These are phyloP conservation scores for Penicillium goetzii DNA, from an alignment of 495 filamentous ascomycete species.

Conservation along the genomic window DNA sequence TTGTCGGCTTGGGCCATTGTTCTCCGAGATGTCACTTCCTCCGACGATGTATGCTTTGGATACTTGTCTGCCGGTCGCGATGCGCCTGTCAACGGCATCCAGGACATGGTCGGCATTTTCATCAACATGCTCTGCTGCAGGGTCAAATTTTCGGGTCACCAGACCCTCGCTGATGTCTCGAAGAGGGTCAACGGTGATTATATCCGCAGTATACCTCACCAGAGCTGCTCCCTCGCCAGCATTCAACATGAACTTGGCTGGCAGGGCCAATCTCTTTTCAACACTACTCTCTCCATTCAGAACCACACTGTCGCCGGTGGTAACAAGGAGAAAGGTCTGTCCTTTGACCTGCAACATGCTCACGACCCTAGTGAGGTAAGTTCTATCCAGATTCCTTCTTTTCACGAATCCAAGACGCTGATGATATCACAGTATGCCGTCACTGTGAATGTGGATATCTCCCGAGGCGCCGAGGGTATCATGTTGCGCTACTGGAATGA, in stretches of 20 bases:
- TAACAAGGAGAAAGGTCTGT: constrained; percentile 39
- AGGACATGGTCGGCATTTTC: constrained; percentile 58
- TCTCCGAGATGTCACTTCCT: constrained; percentile 53
- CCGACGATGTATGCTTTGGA: constrained; percentile 63
- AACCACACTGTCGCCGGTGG: constrained; percentile 44
- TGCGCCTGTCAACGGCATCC: constrained; percentile 52
- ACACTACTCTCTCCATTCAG: constrained; percentile 61
- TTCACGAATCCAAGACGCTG: neutral
- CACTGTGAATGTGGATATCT: constrained; percentile 53
- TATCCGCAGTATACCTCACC: constrained; percentile 51
- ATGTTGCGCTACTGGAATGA: constrained; percentile 55
- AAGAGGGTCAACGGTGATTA: constrained; percentile 53
- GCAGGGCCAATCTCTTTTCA: constrained; percentile 56
- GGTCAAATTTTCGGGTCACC: constrained; percentile 39
- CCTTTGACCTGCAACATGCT: constrained; percentile 44
- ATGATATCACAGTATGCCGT: constrained; percentile 40
- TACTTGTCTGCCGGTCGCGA: constrained; percentile 55
- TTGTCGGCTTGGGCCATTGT: constrained; percentile 62
- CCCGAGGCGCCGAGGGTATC: constrained; percentile 48
- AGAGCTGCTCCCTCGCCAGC: constrained; percentile 56
- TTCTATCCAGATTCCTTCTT: neutral
- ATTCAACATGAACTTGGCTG: constrained; percentile 59
- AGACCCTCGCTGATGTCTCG: constrained; percentile 47
- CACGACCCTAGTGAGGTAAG: constrained; percentile 55
- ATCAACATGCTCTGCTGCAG: constrained; percentile 62